These are phyloP conservation scores for Berkeleyomyces basicola DNA, from an alignment of 2,329 filamentous ascomycete genomes.

Conservation along the genomic window DNA sequence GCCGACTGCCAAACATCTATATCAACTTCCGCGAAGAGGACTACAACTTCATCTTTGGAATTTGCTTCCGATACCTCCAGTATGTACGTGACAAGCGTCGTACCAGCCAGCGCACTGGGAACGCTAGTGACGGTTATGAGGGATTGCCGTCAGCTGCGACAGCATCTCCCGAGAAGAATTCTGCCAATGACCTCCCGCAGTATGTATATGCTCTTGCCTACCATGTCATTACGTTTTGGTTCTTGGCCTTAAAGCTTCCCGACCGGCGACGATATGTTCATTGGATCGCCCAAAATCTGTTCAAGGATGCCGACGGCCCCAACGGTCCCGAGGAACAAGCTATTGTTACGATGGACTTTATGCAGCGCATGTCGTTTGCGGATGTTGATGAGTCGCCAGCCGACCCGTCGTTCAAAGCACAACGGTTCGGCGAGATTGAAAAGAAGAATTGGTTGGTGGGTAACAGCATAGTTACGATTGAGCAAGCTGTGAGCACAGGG, in stretches of 20 bases:
- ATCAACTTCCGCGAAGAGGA: constrained; percentile 83
- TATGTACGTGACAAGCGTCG: constrained; percentile 57
- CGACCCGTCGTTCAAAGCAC: constrained; percentile 47
- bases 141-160: constrained; percentile 13
- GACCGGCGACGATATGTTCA: constrained; percentile 72
- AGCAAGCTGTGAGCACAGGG: constrained; percentile 49
- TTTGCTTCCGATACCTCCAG: constrained; percentile 86
- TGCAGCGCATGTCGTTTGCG: constrained; percentile 75
- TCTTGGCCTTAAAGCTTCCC: constrained; percentile 69
- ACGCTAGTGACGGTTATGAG: background rate
- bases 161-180: constrained; percentile 12
- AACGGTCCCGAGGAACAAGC: constrained; percentile 78
- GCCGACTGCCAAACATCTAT: constrained; percentile 68
- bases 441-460: constrained; percentile 58
- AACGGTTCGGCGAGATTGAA: constrained; percentile 47
- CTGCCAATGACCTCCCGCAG: constrained; percentile 62
- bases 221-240: constrained; percentile 95
- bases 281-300: constrained; percentile 81
- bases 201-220: constrained; percentile 91
- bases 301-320: constrained; percentile 55
- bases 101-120: constrained; percentile 27
- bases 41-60: constrained; percentile 85
- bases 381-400: constrained; percentile 63
- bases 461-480: constrained; percentile 56
- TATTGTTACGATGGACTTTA: constrained; percentile 83